Evolutionary conservation across 352 stramenopile genomes (phyloP), one percentile per base, ranked within the genome.

Genomic region (Phytophthora quininea): DNA sequence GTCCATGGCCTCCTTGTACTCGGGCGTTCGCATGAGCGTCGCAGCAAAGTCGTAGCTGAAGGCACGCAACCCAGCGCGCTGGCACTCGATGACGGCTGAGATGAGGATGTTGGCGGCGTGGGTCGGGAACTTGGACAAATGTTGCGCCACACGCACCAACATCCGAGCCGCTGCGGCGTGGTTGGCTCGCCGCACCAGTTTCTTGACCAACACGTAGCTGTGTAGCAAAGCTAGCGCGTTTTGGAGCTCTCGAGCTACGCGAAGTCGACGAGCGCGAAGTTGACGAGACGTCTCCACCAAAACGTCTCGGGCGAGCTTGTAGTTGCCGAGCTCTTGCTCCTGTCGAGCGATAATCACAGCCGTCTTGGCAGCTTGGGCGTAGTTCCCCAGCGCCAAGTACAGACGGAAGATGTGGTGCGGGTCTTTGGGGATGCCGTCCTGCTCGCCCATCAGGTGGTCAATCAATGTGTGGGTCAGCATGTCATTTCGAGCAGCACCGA

Each of bases 381-480:
- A 98, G 73, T 98, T 98, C 15, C 90, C 93, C n/a, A 98, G 82
- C 24, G 92, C 91, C 82, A 98, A 87, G 77, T 98, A 98, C 14
- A 98, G 69, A 0, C 92, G 85, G 58, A 98, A 98, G 55, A 98
- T 98, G 64, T 98, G 96, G 64, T 97, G 95, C 4, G 93, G 92
- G 61, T 98, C 95, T 70, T 98, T 98, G 1, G 91, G 90, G 53
- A 98, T 95, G 31, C 95, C 94, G 64, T 98, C 93, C 42, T 89
- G 91, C 66, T 98, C 95, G 40, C 93, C 93, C 88, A 98, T 98
- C n/a, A 98, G 74, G 56, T 96, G 96, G 65, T 98, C 95, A 64
- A 98, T 98, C 37, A 98, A 71, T 46, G 90, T 97, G 77, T 98
- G 92, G 49, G 95, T 98, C 49, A 98, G 82, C 84, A 97, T 96